Conservation (phyloP, 441 rosid species). For the Bruguiera hainesii region DNA sequence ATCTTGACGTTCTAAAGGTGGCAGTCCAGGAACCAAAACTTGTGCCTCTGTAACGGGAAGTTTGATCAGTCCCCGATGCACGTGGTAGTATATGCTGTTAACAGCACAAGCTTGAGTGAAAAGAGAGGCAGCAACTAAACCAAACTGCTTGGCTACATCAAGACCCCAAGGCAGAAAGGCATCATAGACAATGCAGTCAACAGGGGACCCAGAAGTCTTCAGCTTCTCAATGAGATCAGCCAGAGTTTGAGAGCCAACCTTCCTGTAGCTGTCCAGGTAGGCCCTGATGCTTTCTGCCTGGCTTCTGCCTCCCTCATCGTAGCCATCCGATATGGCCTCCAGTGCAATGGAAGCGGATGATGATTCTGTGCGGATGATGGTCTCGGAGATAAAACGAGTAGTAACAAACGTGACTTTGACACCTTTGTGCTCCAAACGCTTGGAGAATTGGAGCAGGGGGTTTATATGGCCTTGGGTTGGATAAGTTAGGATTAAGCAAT, state of each 20-base stretch:
- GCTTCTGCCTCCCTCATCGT: slow-evolving; percentile 20
- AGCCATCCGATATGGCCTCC: slow-evolving; percentile 32
- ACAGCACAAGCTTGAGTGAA: slow-evolving; percentile 28
- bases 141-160: slow-evolving; percentile 22
- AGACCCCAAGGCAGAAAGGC: slow-evolving; percentile 26
- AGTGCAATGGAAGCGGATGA: slow-evolving; percentile 7
- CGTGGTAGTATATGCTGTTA: slow-evolving; percentile 13
- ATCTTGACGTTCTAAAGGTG: slow-evolving; percentile 7
- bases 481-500: slow-evolving; percentile 12
- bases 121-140: slow-evolving; percentile 7
- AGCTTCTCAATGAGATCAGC: slow-evolving; percentile 5
- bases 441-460: slow-evolving; percentile 23
- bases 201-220: slow-evolving; percentile 8
- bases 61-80: slow-evolving; percentile 6
- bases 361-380: slow-evolving; percentile 13
- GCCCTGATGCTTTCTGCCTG: slow-evolving; percentile 11
- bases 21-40: slow-evolving; percentile 13
- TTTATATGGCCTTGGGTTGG: slow-evolving; percentile 25
- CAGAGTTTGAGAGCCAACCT: slow-evolving; percentile 25
- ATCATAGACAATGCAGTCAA: slow-evolving; percentile 29
- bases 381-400: slow-evolving; percentile 16
- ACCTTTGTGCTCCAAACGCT: slow-evolving; percentile 8
- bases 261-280: slow-evolving; percentile 19
- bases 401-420: slow-evolving; percentile 21
- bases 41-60: slow-evolving; percentile 3